These are phyloP conservation scores for Cutaneotrichosporon sp. DNA, from an alignment of 1,284 basidiomycete species.

Conservation along the genomic window DNA sequence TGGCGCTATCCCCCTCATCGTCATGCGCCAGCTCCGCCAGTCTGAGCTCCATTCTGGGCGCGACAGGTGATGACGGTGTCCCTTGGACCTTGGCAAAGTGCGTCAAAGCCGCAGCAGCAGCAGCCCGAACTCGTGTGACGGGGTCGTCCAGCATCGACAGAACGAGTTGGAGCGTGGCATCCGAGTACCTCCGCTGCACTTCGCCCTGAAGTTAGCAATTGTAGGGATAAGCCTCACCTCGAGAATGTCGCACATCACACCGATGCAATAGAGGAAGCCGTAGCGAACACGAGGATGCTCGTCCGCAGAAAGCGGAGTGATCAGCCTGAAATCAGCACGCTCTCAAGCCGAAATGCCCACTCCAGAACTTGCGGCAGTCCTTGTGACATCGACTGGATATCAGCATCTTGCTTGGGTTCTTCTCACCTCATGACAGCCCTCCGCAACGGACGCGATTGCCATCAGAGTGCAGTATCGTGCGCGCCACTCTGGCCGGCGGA, in stretches of 20 bases:
- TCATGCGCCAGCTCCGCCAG: neutral
- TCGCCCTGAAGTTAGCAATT: constrained; percentile 28
- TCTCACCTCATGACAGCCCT: constrained; percentile 33
- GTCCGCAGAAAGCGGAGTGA: constrained; percentile 72
- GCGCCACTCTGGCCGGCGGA: constrained; percentile 70
- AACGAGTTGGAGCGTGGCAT: constrained; percentile 60
- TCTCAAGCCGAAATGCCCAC: constrained; percentile 53
- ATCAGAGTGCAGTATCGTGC: constrained; percentile 75
- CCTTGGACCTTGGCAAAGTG: constrained; percentile 79
- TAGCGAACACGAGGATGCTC: constrained; percentile 75
- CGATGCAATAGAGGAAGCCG: constrained; percentile 81
- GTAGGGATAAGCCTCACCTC: constrained; percentile 51
- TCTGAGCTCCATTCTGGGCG: neutral
- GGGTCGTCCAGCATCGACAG: constrained; percentile 72
- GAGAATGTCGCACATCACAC: constrained; percentile 77
- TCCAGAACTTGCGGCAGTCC: constrained; percentile 16
- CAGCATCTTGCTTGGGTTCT: neutral
- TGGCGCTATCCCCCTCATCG: neutral
- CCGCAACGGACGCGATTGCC: constrained; percentile 44
- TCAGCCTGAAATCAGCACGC: constrained; percentile 62
- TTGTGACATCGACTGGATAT: constrained; percentile 15
- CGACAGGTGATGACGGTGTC: neutral
- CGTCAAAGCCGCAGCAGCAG: constrained; percentile 79
- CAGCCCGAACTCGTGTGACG: constrained; percentile 73
- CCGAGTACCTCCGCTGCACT: constrained; percentile 33